Conservation (phyloP, 2,329 filamentous ascomycete genomes). For the Cladosporium sp. region DNA sequence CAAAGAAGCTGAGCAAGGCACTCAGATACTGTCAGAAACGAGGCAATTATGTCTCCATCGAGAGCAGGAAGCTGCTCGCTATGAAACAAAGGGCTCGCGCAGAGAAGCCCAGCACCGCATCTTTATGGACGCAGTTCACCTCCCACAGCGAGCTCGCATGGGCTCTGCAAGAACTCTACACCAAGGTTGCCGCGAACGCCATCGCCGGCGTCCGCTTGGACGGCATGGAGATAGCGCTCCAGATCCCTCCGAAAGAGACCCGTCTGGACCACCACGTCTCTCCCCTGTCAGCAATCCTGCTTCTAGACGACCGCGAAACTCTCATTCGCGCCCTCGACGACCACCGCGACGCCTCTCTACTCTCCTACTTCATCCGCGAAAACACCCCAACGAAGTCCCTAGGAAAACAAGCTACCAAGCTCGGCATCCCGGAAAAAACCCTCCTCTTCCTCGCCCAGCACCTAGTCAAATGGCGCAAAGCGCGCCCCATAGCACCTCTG, state of each 20-base stretch:
- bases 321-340: conserved; percentile 61
- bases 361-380: conserved; percentile 65
- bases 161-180: conserved; percentile 26
- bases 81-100: conserved; percentile 71
- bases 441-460: conserved; percentile 85
- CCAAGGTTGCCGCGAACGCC: conserved; percentile 15
- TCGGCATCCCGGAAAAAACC: conserved; percentile 68
- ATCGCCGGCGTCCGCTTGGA: conserved; percentile 49
- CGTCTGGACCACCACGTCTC: conserved; percentile 26
- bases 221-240: conserved; percentile 61
- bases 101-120: conserved; percentile 31
- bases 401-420: conserved; percentile 65
- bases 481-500: conserved; percentile 82
- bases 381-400: conserved; percentile 57
- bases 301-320: conserved; percentile 76
- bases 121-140: conserved; percentile 17
- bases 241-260: conserved; percentile 52
- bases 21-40: conserved; percentile 89
- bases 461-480: conserved; percentile 92
- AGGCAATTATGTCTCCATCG: conserved; percentile 83
- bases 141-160: conserved; percentile 27
- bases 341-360: conserved; percentile 62
- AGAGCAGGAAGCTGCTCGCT: conserved; percentile 74
- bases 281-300: conserved; percentile 78
- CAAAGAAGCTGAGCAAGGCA: conserved; percentile 86